phyloP scores from a whole-genome alignment of 257 asterid species.

The Euphrasia confusa region DNA sequence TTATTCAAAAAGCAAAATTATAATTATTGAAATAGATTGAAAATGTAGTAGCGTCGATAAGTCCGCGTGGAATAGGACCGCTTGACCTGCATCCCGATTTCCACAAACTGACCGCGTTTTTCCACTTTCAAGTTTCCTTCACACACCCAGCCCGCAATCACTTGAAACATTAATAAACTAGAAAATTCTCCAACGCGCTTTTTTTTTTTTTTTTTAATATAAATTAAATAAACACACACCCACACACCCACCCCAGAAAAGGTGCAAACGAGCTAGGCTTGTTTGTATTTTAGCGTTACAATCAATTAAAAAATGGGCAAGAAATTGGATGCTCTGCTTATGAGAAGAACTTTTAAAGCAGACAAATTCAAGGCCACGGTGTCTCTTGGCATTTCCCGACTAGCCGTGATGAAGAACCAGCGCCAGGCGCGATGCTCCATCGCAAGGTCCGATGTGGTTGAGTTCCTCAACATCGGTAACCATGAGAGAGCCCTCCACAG shows the following conservation, averaged over 20 bases:
- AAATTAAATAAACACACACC: neutral
- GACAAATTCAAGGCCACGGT: constrained; percentile 44
- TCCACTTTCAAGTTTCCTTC: neutral
- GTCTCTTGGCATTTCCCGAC: constrained; percentile 56
- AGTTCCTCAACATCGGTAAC: constrained; percentile 45
- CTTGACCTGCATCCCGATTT: constrained; percentile 16
- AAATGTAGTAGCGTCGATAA: neutral
- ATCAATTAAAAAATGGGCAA: constrained; percentile 44
- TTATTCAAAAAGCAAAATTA: neutral
- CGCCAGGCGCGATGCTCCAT: constrained; percentile 63
- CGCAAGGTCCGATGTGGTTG: constrained; percentile 63
- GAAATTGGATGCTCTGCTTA: constrained; percentile 60
- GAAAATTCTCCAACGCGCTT: constrained; percentile 41
- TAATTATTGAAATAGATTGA: neutral
- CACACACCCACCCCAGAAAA: constrained; percentile 34
- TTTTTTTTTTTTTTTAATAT: neutral
- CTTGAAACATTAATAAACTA: neutral
- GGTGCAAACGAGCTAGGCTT: constrained; percentile 41
- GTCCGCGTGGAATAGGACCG: constrained; percentile 28
- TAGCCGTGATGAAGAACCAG: constrained; percentile 64
- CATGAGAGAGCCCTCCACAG: constrained; percentile 83
- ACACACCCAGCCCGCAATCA: neutral
- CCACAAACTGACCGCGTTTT: constrained; percentile 29
- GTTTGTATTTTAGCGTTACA: constrained; percentile 19
- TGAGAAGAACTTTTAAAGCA: constrained; percentile 43